Base-by-base conservation (phyloP, 2,329 filamentous ascomycete species). In the Botrytis cinerea region DNA sequence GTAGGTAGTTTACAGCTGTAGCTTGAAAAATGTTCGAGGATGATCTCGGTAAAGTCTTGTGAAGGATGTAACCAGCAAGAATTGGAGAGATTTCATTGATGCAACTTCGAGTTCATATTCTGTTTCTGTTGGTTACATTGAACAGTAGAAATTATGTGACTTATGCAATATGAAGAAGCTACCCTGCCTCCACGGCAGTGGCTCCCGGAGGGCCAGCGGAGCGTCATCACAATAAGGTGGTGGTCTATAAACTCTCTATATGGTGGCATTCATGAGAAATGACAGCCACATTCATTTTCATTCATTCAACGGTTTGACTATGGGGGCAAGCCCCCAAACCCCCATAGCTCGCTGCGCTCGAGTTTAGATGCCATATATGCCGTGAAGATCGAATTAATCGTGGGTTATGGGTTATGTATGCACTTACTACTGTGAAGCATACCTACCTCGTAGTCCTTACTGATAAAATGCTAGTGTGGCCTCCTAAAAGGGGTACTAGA, bases 31-130 rank as follows among this genome's bases (percentile, higher is more conserved):
- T 28, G 48, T 59, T 71, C 22, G 46, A 51, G 64, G 46, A 73
- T 63, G 72, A 75, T 74, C 60, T 62, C 60, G 60, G 60, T n/a
- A 62, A 62, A 43, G 60, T 20, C 8, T 32, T 59, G 2, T 61
- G 59, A 40, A 60, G 57, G 32, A 8, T 57, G 14, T 28, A 35
- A 59, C 1, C 16, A 59, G 28, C 20, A 20, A 35, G 20, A 20
- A 35, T 32, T 25, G 20, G 46, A 60, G 20, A 60, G 18, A 22
- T 20, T 7, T 35, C 18, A 22, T 38, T 10, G 32, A 2, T 35
- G 25, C 57, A 38, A 35, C 57, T 14, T 60, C 57, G 25, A n/a
- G n/a, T 51, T 51, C 2, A 51, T n/a, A 51, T 51, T 32, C 32
- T 32, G 32, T 32, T 32, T 32, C 32, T 32, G 32, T 32, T 32